Evolutionary conservation across 2,329 filamentous ascomycete genomes (phyloP).

Genomic region (Lachnellula willkommii): DNA sequence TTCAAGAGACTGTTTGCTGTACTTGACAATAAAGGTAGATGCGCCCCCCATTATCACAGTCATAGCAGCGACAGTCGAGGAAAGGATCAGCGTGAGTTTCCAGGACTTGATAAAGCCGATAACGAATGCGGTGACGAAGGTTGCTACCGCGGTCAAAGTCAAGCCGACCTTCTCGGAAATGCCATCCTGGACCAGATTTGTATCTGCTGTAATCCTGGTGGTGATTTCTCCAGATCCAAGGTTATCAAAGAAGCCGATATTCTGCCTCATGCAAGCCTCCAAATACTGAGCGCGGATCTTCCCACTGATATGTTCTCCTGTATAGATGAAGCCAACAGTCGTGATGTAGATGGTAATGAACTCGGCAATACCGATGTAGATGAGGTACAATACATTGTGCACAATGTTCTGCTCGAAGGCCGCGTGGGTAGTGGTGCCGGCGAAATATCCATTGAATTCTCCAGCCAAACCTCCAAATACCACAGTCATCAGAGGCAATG

Average conservation of each 20-base stretch:
- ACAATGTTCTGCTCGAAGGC: conserved; percentile 57
- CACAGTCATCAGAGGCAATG: conserved; percentile 51
- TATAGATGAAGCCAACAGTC: conserved; percentile 87
- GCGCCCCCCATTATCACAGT: conserved; percentile 70
- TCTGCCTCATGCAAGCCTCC: conserved; percentile 75
- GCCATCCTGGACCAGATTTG: conserved; percentile 87
- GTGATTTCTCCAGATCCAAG: conserved; percentile 90
- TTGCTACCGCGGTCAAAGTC: conserved; percentile 69
- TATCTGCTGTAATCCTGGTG: conserved; percentile 89
- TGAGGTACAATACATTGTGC: conserved; percentile 70
- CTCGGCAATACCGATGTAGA: conserved; percentile 78
- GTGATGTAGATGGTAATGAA: conserved; percentile 73
- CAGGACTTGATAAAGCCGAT: conserved; percentile 89
- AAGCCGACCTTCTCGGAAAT: conserved; percentile 85
- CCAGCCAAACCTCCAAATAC: conserved; percentile 73
- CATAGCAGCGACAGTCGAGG: conserved; percentile 75
- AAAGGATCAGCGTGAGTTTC: conserved; percentile 85
- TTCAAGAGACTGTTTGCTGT: conserved; percentile 69
- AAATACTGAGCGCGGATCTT: conserved; percentile 82
- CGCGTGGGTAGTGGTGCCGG: conserved; percentile 40
- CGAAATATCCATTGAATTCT: conserved; percentile 59
- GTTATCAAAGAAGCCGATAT: conserved; percentile 91
- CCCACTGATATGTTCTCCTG: conserved; percentile 70
- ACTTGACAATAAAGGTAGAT: conserved; percentile 71
- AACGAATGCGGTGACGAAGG: conserved; percentile 82